Evolutionary conservation across 2,329 filamentous ascomycete species (phyloP), one percentile per base, ranked within the genome.

Genomic region (Ascochyta viciae-villosae): DNA sequence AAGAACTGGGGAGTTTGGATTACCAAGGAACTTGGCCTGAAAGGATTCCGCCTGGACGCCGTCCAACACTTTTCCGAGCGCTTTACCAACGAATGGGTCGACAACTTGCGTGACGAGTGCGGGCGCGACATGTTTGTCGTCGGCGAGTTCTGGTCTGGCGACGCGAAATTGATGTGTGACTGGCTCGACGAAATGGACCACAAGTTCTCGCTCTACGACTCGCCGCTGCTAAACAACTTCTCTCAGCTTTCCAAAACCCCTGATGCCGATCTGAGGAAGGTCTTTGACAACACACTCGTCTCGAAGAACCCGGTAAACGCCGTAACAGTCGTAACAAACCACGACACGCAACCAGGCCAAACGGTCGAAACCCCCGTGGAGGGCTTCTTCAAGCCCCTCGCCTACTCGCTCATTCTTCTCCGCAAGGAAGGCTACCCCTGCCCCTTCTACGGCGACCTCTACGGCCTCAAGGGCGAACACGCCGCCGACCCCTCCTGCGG

Each of bases 331-430:
- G 87, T 91, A 1, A 86, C 85, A 74, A 91, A 90, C 73, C 89
- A 91, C 75, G 89, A 91, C 70, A 91, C 88, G 0, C 77, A 87
- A 73, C 84, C 83, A 31, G 85, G 86, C 29, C 87, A 89, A 71
- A 82, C 85, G 1, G 79, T 88, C 39, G 86, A 84, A 63, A 84
- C 86, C 0, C 83, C 83, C 1, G 84, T 92, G 37, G 82, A 85
- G 51, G 79, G 81, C 24, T 87, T 84, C 76, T 89, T 92, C 78
- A 90, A 90, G 72, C 83, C 87, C 0, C 79, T 91, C 15, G 89
- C 88, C 12, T 91, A 92, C 72, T 78, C 87, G 0, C 80, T 92
- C 40, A 90, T 91, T 51, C 82, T 92, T 1, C 83, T 92, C 24
- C 83, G 87, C 12, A 74, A 80, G 45, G 78, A 84, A 31, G 87